Base-by-base conservation (phyloP, 352 stramenopile species). In the Phytophthora hybrid region DNA sequence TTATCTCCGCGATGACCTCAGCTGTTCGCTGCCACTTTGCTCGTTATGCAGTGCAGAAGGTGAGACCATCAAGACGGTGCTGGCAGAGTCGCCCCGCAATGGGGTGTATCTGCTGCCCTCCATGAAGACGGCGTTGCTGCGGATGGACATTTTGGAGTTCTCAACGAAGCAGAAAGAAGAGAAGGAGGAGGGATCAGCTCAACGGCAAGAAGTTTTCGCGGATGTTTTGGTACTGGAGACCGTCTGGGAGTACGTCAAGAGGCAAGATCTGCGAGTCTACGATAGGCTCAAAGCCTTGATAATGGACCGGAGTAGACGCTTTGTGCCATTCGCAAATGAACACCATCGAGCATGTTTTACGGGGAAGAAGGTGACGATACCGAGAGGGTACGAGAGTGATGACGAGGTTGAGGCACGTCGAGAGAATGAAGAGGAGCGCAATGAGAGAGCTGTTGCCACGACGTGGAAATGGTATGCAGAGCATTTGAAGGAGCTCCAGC, bases 171-270 rank as follows among this genome's bases (percentile, higher is more conserved):
- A 14, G 85, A 34, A 79, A 93, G 54, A 77, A 92, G 62, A 69
- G 64, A 5, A 13, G 8, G 11, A 13, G 4, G 34, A 41, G 8
- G 34, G 2, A 2, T 7, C 26, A 31, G 26, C 26, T 31, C 26
- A 31, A 31, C 26, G 16, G 0, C 31, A 37, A 13, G 70, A 90
- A 58, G 71, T 86, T 31, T 88, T 88, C 54, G 78, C 77, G 23
- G 84, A 96, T 65, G 80, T 98, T 14, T 89, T 98, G 44, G 69
- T 98, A 14, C 71, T 94, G 16, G 89, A 98, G 76, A 97, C 91
- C 8, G 93, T 97, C n/a, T 82, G 93, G 70, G 81, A 93, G 66
- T 89, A 93, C 63, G 89, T 97, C 49, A 88, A 90, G 54, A 81
- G 88, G 66, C 82, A 92, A 54, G 94, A 98, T 63, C 69, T 97